Conservation (phyloP, 2,329 filamentous ascomycete genomes). For the Graphilbum fragrans region DNA sequence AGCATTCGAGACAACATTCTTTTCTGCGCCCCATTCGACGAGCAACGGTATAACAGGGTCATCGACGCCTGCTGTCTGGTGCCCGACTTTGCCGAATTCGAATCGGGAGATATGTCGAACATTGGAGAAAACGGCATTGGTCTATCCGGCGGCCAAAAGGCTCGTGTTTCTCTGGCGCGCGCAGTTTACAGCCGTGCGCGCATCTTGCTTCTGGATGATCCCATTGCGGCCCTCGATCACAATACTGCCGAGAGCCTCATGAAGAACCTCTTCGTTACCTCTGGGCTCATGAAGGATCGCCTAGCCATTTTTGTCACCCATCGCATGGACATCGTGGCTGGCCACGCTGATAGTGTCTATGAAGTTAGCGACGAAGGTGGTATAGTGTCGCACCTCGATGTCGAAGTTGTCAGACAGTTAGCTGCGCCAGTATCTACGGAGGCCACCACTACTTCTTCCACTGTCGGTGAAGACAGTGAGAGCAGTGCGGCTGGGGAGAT, state of each 20-base stretch:
- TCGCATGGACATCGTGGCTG: slow-evolving; percentile 62
- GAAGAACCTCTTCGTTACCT: slow-evolving; percentile 37
- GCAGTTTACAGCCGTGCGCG: slow-evolving; percentile 47
- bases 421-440: slow-evolving; percentile 18
- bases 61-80: slow-evolving; percentile 48
- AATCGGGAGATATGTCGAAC: slow-evolving; percentile 43
- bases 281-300: slow-evolving; percentile 34
- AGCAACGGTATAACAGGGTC: slow-evolving; percentile 42
- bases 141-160: slow-evolving; percentile 51
- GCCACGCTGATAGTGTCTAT: slow-evolving; percentile 62
- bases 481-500: slow-evolving; percentile 16
- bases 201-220: slow-evolving; percentile 49
- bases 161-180: slow-evolving; percentile 49
- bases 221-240: slow-evolving; percentile 50
- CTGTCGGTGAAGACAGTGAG: slow-evolving; percentile 16
- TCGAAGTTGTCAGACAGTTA: background rate
- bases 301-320: slow-evolving; percentile 74
- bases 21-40: slow-evolving; percentile 44
- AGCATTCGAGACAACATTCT: slow-evolving; percentile 53
- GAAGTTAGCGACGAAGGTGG: slow-evolving; percentile 50
- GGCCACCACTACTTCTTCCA: slow-evolving; percentile 21
- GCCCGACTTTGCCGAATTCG: slow-evolving; percentile 43
- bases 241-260: slow-evolving; percentile 50
- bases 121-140: slow-evolving; percentile 53
- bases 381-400: slow-evolving; percentile 19